A percentile compares a stretch with the other conserved stretches of the same genome.
These are phyloP conservation scores for Podospora pseudocomata DNA, from an alignment of 495 filamentous ascomycete genomes.

Conservation along the genomic window DNA sequence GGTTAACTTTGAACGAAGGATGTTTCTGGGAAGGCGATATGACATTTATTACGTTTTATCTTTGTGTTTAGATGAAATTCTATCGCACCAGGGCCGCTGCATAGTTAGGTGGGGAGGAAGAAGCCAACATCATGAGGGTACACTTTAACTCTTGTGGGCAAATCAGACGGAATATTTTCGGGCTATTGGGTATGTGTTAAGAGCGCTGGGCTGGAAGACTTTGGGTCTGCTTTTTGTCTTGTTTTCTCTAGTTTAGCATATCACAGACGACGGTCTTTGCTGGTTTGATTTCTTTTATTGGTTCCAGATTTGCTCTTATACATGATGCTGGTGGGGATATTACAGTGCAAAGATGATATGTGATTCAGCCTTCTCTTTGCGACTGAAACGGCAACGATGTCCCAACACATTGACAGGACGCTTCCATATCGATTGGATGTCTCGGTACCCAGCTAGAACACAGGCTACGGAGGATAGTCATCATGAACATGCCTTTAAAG, in stretches of 20 bases:
- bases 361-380: too few species aligned
- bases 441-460: too few species aligned
- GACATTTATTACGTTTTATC: neutral
- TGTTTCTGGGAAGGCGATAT: neutral
- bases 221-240: slow-evolving; percentile 7
- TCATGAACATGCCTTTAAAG: too few species aligned
- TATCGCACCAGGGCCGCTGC: neutral
- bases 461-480: too few species aligned
- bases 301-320: neutral
- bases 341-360: neutral
- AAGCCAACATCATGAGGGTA: neutral
- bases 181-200: slow-evolving; percentile 9
- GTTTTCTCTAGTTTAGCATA: neutral
- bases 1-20: neutral
- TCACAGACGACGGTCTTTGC: neutral
- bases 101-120: neutral
- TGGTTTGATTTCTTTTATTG: slow-evolving; percentile 1
- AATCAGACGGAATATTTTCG: slow-evolving; percentile 5
- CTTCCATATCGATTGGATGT: too few species aligned
- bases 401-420: too few species aligned
- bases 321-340: neutral
- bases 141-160: neutral
- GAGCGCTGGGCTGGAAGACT: slow-evolving; percentile 8
- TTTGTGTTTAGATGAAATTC: neutral
- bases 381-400: too few species aligned